phyloP scores from a whole-genome alignment of 345 rosid species.

The Camelina laxa region DNA sequence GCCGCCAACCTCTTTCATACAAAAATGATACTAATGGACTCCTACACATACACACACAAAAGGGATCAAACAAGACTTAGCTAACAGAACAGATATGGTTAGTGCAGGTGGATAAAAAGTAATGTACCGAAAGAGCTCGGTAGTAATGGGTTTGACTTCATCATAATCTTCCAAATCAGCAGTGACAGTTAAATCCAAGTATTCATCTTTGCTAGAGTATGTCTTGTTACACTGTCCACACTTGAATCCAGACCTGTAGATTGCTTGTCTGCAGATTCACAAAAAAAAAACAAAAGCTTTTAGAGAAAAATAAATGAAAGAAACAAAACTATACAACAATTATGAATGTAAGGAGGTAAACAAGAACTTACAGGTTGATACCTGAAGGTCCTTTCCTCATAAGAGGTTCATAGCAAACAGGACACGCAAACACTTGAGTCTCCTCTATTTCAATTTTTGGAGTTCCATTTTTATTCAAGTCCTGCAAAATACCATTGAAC shows the following conservation, averaged over 20 bases:
- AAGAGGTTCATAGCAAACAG: constrained; percentile 83
- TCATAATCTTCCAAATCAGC: constrained; percentile 65
- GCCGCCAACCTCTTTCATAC: constrained; percentile 98
- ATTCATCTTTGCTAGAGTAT: constrained; percentile 81
- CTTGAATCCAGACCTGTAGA: constrained; percentile 90
- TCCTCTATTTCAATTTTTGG: constrained; percentile 48
- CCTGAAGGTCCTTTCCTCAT: constrained; percentile 92
- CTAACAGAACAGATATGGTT: neutral
- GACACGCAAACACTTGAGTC: constrained; percentile 73
- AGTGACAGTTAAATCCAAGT: constrained; percentile 80
- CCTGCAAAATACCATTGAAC: constrained; percentile 18
- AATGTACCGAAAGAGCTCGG: constrained; percentile 81
- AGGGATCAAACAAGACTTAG: neutral
- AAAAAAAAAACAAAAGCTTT: neutral
- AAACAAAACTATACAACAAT: neutral
- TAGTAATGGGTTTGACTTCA: constrained; percentile 71
- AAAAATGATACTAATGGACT: constrained; percentile 89
- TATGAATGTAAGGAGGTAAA: neutral
- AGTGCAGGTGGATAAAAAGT: neutral
- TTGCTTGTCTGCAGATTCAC: constrained; percentile 65
- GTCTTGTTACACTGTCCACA: constrained; percentile 79
- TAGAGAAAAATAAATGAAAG: neutral
- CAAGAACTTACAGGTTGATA: constrained; percentile 72
- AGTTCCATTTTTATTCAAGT: constrained; percentile 34
- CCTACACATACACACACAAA: constrained; percentile 53